Conservation (phyloP, 768 basidiomycete genomes). For the Leccinum uliginosum region DNA sequence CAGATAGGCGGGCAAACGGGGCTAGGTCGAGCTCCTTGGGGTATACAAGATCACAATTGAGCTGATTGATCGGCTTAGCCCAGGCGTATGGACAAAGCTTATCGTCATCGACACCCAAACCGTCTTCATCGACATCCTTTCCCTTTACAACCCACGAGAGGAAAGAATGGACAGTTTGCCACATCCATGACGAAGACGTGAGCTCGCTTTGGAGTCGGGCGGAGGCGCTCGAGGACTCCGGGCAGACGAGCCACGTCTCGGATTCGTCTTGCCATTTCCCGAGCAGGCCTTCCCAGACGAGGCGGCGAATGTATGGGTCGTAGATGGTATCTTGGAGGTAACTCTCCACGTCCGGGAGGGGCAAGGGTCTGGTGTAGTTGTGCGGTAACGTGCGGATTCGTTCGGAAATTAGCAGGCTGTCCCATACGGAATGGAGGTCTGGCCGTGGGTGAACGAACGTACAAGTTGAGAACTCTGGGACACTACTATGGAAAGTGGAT, state of each 20-base stretch:
- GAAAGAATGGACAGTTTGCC: conserved; percentile 24
- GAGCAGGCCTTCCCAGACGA: conserved; percentile 82
- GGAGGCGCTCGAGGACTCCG: conserved; percentile 23
- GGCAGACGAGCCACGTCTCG: conserved; percentile 66
- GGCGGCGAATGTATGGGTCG: conserved; percentile 80
- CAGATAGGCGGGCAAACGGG: conserved; percentile 27
- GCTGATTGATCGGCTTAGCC: conserved; percentile 64
- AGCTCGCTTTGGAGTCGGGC: conserved; percentile 2
- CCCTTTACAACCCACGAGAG: not conserved
- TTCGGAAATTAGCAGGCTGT: conserved; percentile 75
- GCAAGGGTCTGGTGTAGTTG: conserved; percentile 78
- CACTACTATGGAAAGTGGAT: not conserved
- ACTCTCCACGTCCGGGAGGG: conserved; percentile 60
- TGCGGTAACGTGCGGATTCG: conserved; percentile 63
- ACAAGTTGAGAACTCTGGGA: not conserved
- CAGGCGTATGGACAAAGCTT: conserved; percentile 74
- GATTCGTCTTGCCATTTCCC: conserved; percentile 61
- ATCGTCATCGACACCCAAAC: conserved; percentile 46
- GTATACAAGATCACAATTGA: conserved; percentile 85
- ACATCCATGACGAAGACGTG: conserved; percentile 12
- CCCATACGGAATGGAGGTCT: conserved; percentile 91
- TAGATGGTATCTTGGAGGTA: conserved; percentile 77
- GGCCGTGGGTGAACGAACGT: not conserved
- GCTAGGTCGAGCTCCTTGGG: conserved; percentile 59
- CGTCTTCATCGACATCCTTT: conserved; percentile 14